Evolutionary conservation across 1,139 yeast species (phyloP).

Genomic region (Diutina mesorugosa): DNA sequence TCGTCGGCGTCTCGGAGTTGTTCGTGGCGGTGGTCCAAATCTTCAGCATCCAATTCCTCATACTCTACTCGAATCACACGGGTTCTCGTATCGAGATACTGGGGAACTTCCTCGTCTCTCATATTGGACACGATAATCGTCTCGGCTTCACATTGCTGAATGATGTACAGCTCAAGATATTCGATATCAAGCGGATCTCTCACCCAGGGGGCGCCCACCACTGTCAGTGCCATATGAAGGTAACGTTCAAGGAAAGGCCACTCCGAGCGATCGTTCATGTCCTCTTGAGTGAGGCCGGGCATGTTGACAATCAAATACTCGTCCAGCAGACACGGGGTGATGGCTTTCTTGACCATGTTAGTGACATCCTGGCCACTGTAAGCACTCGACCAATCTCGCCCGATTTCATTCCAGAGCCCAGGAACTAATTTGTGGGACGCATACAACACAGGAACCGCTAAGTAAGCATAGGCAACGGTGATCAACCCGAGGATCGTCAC

Average conservation of each 20-base stretch:
- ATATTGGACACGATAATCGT: conserved; percentile 22
- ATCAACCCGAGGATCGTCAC: neutral
- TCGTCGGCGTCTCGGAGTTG: conserved; percentile 22
- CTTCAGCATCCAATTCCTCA: conserved; percentile 12
- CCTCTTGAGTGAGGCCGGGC: conserved; percentile 55
- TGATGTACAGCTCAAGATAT: conserved; percentile 28
- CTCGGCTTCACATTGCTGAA: conserved; percentile 36
- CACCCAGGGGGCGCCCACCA: conserved; percentile 48
- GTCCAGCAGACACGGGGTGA: conserved; percentile 56
- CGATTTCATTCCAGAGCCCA: conserved; percentile 18
- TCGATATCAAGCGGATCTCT: conserved; percentile 31
- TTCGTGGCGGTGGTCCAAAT: conserved; percentile 7
- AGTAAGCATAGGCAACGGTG: conserved; percentile 5
- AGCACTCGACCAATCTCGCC: neutral
- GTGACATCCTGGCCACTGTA: conserved; percentile 19
- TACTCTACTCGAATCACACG: conserved; percentile 47
- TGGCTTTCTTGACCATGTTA: conserved; percentile 31
- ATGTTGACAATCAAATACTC: conserved; percentile 56
- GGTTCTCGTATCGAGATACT: conserved; percentile 45
- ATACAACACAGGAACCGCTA: conserved; percentile 23
- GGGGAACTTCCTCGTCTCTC: conserved; percentile 27
- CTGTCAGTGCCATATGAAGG: conserved; percentile 47
- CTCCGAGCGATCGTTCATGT: conserved; percentile 33
- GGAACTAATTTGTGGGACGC: conserved; percentile 33
- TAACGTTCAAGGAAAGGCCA: conserved; percentile 47